Evolutionary conservation across 1,284 basidiomycete species (phyloP), one percentile per base, ranked within the genome.

Genomic region (Schizophyllum commune): DNA sequence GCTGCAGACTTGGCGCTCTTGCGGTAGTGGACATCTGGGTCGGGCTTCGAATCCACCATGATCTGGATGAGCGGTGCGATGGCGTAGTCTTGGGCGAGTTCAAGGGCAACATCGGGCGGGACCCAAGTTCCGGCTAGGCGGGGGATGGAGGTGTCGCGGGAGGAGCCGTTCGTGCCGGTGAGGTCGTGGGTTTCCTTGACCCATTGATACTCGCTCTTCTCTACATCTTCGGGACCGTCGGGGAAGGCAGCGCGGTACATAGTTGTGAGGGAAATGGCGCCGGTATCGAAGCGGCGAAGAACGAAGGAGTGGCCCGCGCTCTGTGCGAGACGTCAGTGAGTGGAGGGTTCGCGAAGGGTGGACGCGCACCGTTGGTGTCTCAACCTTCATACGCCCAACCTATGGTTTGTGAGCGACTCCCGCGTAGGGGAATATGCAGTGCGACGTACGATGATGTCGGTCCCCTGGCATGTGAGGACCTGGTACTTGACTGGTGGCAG

Each of bases 221-320:
- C 96, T 20, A 89, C 87, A 55, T 83, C 81, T 2, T 94, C 92
- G 33, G 81, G 77, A 0, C 95, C 91, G 60, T 80, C 85, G 8
- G 97, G 96, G 76, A 96, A 99, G 0, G 96, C 94, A 27, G 96
- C 94, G 67, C 94, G 92, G 80, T 94, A 98, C 93, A 99, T 97
- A 64, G 96, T 97, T 5, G 95, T 97, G 19, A 96, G 87, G 63
- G 92, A 94, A 74, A 99, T 84, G 22, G 96, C 96, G 65, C 94
- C 88, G 5, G 96, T 98, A 77, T 99, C 96, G 71, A 94, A 97
- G 63, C 96, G 88, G 65, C 94, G 87, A 61, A 98, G 88, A 71
- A 98, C 91, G 74, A 96, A 96, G n/a, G 94, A 92, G 74, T 96
- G 93, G 51, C 87, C 86, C 20, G 75, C 74, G 39, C 86, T 80